Evolutionary conservation across 352 stramenopile species (phyloP).

Genomic region (Globisporangium yorkense): DNA sequence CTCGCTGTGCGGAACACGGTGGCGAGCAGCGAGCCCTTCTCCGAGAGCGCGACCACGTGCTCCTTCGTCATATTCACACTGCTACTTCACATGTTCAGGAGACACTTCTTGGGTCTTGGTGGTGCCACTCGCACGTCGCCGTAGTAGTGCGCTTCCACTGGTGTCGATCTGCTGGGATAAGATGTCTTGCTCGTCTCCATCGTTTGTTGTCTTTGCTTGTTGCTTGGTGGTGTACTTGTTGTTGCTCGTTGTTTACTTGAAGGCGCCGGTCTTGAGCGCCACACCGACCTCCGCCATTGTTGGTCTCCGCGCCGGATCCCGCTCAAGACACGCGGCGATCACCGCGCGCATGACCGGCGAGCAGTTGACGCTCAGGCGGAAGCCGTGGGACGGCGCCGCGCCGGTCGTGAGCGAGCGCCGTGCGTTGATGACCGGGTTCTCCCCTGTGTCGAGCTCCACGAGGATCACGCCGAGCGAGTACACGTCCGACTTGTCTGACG

Average conservation of each 20-base stretch:
- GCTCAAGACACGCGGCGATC: conserved; percentile 55
- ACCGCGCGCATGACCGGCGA: conserved; percentile 62
- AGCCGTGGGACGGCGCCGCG: conserved; percentile 32
- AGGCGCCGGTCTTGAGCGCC: conserved; percentile 53
- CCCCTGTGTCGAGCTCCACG: conserved; percentile 67
- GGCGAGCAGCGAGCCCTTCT: too few relatives aligned
- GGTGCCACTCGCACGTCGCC: too few relatives aligned
- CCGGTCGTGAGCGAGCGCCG: conserved; percentile 32
- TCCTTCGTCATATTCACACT: too few relatives aligned
- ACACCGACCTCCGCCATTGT: conserved; percentile 57
- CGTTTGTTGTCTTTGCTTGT: neutral
- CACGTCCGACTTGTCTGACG: conserved; percentile 64
- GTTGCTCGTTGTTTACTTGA: conserved; percentile 26
- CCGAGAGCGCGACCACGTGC: too few relatives aligned
- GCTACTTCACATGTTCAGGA: too few relatives aligned
- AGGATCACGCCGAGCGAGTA: conserved; percentile 77
- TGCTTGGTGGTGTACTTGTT: neutral
- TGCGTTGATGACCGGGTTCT: conserved; percentile 61
- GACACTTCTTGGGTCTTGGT: too few relatives aligned
- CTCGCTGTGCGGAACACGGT: too few relatives aligned
- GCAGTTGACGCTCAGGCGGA: conserved; percentile 46
- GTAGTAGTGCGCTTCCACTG: too few relatives aligned
- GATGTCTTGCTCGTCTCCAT: neutral
- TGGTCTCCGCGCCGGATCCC: conserved; percentile 39
- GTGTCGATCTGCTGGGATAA: neutral